A percentile compares a stretch with the other conserved stretches of the same genome.
phyloP scores from a whole-genome alignment of 2,329 filamentous ascomycete genomes.

The Lachnellula willkommii region DNA sequence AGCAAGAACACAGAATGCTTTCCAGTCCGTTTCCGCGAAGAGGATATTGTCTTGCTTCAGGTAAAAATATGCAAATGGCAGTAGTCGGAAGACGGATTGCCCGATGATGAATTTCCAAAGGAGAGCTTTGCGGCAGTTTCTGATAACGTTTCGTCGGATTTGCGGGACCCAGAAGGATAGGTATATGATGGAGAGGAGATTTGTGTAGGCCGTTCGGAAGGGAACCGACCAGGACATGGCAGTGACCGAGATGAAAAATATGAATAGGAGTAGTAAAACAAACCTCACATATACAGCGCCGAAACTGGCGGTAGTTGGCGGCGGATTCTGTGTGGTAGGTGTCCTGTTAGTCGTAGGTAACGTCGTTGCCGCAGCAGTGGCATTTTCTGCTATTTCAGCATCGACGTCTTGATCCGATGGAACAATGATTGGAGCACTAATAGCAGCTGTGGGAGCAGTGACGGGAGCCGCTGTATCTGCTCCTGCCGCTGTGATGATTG shows the following conservation, averaged over 20 bases:
- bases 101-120: constrained; percentile 86
- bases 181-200: constrained; percentile 66
- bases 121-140: constrained; percentile 88
- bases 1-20: constrained; percentile 57
- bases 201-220: constrained; percentile 52
- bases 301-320: constrained; percentile 37
- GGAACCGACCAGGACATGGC: constrained; percentile 56
- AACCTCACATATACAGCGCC: constrained; percentile 54
- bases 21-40: constrained; percentile 65
- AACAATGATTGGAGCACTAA: constrained; percentile 47
- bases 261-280: constrained; percentile 48
- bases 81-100: constrained; percentile 70
- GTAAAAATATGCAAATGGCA: constrained; percentile 85
- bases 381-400: constrained; percentile 49
- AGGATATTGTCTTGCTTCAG: constrained; percentile 72
- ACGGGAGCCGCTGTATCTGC: constrained; percentile 16
- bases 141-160: constrained; percentile 81
- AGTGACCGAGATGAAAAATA: constrained; percentile 55
- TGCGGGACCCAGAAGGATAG: constrained; percentile 91
- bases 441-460: constrained; percentile 1
- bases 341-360: constrained; percentile 28
- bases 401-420: constrained; percentile 61
- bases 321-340: constrained; percentile 19
- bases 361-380: constrained; percentile 20
- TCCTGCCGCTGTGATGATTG: constrained; percentile 25